Conservation (phyloP, 441 rosid species). For the Erysimum cheiri region DNA sequence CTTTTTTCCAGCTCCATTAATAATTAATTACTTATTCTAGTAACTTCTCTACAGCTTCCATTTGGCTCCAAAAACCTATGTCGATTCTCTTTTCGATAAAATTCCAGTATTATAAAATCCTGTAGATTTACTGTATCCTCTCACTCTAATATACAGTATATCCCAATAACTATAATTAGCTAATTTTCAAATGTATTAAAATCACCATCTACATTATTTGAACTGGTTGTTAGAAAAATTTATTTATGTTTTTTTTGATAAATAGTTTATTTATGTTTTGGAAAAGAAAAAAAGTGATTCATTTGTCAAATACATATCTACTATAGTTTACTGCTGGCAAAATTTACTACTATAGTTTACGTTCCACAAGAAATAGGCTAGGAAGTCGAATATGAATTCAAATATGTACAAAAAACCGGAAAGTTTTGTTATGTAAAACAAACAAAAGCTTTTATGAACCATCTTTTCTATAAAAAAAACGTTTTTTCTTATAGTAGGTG, state of each 20-base stretch:
- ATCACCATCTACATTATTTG: background rate
- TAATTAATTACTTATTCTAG: conserved; percentile 38
- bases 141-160: background rate
- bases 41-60: conserved; percentile 45
- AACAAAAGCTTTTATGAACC: background rate
- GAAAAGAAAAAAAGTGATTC: background rate
- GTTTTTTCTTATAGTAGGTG: conserved; percentile 4
- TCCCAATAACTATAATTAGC: too few relatives aligned
- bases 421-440: background rate
- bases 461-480: background rate
- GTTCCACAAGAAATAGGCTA: background rate
- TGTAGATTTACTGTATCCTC: conserved; percentile 1
- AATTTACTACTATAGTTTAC: background rate
- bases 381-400: background rate
- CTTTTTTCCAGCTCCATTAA: background rate
- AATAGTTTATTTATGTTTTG: background rate
- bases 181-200: too few relatives aligned
- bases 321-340: background rate
- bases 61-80: conserved; percentile 42
- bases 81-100: conserved; percentile 40
- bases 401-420: background rate
- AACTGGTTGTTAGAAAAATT: background rate
- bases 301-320: background rate
- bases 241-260: too few relatives aligned
- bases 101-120: conserved; percentile 13